Conservation (phyloP, 2,329 filamentous ascomycete genomes). For the Geosmithia flava region DNA sequence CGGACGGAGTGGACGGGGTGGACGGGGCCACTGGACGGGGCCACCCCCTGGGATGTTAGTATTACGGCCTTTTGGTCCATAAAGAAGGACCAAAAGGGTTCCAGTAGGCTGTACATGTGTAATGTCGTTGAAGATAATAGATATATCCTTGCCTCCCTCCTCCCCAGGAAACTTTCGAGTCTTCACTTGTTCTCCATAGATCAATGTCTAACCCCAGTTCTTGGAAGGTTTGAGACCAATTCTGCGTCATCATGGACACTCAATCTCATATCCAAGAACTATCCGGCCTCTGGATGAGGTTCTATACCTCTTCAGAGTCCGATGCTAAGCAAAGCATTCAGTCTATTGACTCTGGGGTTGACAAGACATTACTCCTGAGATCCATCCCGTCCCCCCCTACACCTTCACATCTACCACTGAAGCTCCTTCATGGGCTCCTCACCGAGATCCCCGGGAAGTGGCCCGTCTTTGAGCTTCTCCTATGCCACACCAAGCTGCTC, state of each 20-base stretch:
- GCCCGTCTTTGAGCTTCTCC: slow-evolving; percentile 15
- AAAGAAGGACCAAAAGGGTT: background rate
- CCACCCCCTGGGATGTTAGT: background rate
- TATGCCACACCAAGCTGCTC: slow-evolving; percentile 20
- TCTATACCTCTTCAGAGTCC: slow-evolving; percentile 8
- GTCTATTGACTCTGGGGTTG: slow-evolving; percentile 3
- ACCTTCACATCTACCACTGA: slow-evolving; percentile 11
- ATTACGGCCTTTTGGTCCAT: background rate
- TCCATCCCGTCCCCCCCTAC: slow-evolving; percentile 8
- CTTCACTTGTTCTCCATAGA: background rate
- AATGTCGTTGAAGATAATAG: background rate
- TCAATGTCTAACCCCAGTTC: background rate
- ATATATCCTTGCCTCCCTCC: background rate
- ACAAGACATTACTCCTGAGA: slow-evolving; percentile 9
- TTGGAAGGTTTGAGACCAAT: background rate
- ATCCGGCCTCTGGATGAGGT: slow-evolving; percentile 5
- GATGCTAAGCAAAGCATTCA: slow-evolving; percentile 8
- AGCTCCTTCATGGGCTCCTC: slow-evolving; percentile 11
- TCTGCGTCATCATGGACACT: background rate
- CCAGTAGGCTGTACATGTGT: background rate
- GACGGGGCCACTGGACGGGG: no score
- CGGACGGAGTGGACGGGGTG: background rate
- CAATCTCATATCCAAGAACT: slow-evolving; percentile 1
- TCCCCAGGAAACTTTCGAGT: background rate
- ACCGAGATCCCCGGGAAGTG: slow-evolving; percentile 12